phyloP scores from a whole-genome alignment of 176 grass and related monocot genomes.

The Puccinellia tenuiflora region DNA sequence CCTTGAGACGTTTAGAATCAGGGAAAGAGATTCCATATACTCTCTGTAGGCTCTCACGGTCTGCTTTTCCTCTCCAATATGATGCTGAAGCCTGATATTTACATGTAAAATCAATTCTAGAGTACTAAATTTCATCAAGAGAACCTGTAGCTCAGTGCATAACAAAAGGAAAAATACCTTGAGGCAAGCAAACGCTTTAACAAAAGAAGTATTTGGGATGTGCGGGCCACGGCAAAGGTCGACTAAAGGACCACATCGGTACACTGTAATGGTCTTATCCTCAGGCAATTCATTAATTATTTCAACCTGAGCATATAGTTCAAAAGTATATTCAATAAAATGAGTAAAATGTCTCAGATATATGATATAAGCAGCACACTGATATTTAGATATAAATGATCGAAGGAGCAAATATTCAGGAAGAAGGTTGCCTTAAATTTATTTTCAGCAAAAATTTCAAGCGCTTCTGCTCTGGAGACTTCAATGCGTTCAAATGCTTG shows the following conservation, averaged over 20 bases:
- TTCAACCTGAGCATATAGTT: constrained; percentile 70
- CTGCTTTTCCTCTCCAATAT: constrained; percentile 95
- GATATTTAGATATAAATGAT: constrained; percentile 3
- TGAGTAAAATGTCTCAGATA: neutral
- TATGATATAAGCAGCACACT: neutral
- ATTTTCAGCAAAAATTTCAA: constrained; percentile 95
- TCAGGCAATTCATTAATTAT: constrained; percentile 92
- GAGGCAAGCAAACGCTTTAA: constrained; percentile 93
- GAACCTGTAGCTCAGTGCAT: neutral
- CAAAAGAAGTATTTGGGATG: constrained; percentile 93
- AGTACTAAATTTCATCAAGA: constrained; percentile 12
- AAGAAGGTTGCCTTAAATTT: constrained; percentile 74
- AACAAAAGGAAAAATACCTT: constrained; percentile 61
- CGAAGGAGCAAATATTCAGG: neutral
- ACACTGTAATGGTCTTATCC: constrained; percentile 99
- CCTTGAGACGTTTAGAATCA: constrained; percentile 94
- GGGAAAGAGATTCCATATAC: constrained; percentile 99
- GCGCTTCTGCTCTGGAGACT: constrained; percentile 80
- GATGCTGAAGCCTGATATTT: constrained; percentile 82
- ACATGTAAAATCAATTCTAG: constrained; percentile 27
- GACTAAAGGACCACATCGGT: constrained; percentile 91
- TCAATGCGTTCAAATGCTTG: constrained; percentile 97
- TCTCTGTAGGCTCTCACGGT: constrained; percentile 91
- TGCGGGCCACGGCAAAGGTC: constrained; percentile 98
- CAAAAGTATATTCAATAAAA: constrained; percentile 2